Conservation (phyloP, 768 basidiomycete genomes). For the Lactifluus hygrophoroides region DNA sequence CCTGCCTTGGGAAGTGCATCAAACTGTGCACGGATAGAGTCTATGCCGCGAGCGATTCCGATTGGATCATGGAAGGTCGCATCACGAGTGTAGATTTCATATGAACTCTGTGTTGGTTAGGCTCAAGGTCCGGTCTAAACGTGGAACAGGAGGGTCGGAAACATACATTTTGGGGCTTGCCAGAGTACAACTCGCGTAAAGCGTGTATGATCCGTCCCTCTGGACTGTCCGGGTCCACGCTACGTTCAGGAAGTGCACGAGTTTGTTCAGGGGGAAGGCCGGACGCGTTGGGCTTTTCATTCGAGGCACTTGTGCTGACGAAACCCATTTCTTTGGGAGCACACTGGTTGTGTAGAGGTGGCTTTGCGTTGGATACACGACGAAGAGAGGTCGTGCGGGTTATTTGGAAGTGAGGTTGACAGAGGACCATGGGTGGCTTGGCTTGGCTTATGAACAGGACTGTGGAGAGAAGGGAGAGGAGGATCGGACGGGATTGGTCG, state of each 20-base stretch:
- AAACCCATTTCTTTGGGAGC: conserved; percentile 19
- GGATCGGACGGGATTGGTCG: neutral
- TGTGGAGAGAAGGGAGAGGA: neutral
- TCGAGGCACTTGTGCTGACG: conserved; percentile 13
- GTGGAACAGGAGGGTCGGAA: conserved; percentile 12
- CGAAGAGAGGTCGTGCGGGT: conserved; percentile 16
- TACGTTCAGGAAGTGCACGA: conserved; percentile 32
- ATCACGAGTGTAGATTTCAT: conserved; percentile 34
- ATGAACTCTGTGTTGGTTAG: conserved; percentile 29
- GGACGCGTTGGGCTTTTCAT: conserved; percentile 29
- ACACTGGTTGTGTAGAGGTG: neutral
- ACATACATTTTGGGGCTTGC: conserved; percentile 2
- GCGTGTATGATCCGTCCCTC: conserved; percentile 30
- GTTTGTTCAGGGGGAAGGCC: conserved; percentile 34
- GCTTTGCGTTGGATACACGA: conserved; percentile 15
- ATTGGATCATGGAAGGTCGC: conserved; percentile 38
- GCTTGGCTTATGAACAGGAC: neutral
- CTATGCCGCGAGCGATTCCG: conserved; percentile 35
- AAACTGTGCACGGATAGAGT: conserved; percentile 37
- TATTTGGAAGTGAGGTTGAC: conserved; percentile 9
- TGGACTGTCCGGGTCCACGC: conserved; percentile 23
- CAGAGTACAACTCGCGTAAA: conserved; percentile 33
- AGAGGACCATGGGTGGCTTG: conserved; percentile 14
- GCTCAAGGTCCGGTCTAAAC: neutral
- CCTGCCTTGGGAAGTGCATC: conserved; percentile 36